These are phyloP conservation scores for Kockiozyma suomiensis DNA, from an alignment of 805 yeast genomes.

Conservation along the genomic window DNA sequence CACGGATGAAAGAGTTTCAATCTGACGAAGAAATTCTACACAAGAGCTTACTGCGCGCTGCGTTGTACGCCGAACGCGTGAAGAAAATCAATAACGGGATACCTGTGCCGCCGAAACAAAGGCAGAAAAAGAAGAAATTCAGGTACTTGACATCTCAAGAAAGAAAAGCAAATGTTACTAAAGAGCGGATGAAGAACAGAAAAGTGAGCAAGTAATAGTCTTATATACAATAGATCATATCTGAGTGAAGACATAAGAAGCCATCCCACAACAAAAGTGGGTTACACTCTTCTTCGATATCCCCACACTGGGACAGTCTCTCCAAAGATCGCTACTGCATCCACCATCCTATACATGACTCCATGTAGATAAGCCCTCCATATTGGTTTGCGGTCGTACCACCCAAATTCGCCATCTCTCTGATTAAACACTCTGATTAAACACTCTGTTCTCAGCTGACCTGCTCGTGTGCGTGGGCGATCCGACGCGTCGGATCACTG, in stretches of 20 bases:
- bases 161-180: slow-evolving; percentile 57
- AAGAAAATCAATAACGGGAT: slow-evolving; percentile 44
- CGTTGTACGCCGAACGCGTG: slow-evolving; percentile 57
- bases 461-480: slow-evolving; percentile 1
- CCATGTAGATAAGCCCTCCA: too few species aligned
- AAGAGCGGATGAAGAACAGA: slow-evolving; percentile 44
- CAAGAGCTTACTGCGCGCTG: slow-evolving; percentile 54
- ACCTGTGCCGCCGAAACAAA: slow-evolving; percentile 35
- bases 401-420: too few species aligned
- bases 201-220: neutral
- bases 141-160: slow-evolving; percentile 83
- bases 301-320: too few species aligned
- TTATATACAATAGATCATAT: too few species aligned
- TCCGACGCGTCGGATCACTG: slow-evolving; percentile 12
- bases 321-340: too few species aligned
- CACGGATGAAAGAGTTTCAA: neutral
- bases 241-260: too few species aligned
- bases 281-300: too few species aligned
- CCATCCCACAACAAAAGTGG: too few species aligned
- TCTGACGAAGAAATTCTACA: slow-evolving; percentile 14
- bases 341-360: too few species aligned
- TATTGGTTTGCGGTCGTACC: too few species aligned
- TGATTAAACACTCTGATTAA: neutral
- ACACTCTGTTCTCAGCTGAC: neutral
- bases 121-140: slow-evolving; percentile 71